Conservation (phyloP, 75 land plant genomes). For the Ceratopteris richardii region DNA sequence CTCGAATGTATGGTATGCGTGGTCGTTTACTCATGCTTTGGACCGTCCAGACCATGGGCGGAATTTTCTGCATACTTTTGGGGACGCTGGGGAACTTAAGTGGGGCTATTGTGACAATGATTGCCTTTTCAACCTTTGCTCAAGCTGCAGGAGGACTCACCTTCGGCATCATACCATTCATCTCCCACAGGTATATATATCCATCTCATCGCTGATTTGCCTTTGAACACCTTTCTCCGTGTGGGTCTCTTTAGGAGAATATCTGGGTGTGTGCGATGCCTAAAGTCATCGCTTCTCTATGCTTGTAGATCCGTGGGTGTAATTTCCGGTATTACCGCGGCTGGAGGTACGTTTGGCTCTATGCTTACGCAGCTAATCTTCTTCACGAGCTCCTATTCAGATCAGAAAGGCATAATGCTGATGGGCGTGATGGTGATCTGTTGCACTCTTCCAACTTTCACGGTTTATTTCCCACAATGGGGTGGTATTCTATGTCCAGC, state of each 20-base stretch:
- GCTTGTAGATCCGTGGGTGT: constrained; percentile 41
- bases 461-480: constrained; percentile 79
- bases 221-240: background rate
- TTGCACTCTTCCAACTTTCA: constrained; percentile 32
- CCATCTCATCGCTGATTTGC: background rate
- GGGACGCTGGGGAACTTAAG: constrained; percentile 29
- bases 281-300: background rate
- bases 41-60: constrained; percentile 52
- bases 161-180: constrained; percentile 71
- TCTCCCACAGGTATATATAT: too few relatives aligned
- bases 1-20: constrained; percentile 55
- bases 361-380: constrained; percentile 57
- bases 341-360: constrained; percentile 66
- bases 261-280: background rate
- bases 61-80: constrained; percentile 39
- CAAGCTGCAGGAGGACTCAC: constrained; percentile 66
- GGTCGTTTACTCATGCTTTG: constrained; percentile 59
- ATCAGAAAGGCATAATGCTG: constrained; percentile 40
- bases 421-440: constrained; percentile 70
- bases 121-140: constrained; percentile 52
- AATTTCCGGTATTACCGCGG: constrained; percentile 70
- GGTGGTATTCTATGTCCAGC: constrained; percentile 47
- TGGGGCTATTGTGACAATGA: constrained; percentile 39
- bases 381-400: constrained; percentile 51
- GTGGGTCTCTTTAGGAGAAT: background rate